Evolutionary conservation across 306 rosid species (phyloP).

Genomic region (Fragaria ananassa): DNA sequence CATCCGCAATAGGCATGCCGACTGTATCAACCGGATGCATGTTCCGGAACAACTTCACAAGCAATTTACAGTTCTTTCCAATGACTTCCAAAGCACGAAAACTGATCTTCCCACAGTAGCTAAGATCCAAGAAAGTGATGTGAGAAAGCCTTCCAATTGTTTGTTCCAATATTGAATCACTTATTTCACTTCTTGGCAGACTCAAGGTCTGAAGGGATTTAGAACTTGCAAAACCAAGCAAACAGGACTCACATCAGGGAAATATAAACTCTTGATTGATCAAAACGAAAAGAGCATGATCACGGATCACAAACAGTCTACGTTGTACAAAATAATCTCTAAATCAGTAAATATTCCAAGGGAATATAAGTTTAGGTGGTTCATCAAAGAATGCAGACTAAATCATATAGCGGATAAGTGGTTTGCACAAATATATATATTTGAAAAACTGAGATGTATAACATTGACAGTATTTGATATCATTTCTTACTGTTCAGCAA

Average conservation of each 20-base stretch:
- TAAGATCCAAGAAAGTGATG: constrained; percentile 86
- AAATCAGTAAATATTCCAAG: neutral
- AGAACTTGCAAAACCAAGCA: constrained; percentile 74
- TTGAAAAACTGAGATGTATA: constrained; percentile 1
- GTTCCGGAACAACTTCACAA: constrained; percentile 74
- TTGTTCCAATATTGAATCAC: constrained; percentile 59
- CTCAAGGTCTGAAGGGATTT: constrained; percentile 71
- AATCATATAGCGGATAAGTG: neutral
- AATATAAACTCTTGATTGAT: neutral
- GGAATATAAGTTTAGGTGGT: neutral
- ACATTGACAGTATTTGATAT: neutral
- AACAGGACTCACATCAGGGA: constrained; percentile 3
- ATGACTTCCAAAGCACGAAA: constrained; percentile 61
- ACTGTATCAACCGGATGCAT: constrained; percentile 89
- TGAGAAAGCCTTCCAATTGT: constrained; percentile 65
- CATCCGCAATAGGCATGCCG: constrained; percentile 70
- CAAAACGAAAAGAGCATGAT: neutral
- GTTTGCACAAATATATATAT: neutral
- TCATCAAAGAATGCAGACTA: neutral
- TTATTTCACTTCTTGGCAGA: constrained; percentile 65
- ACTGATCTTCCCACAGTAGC: constrained; percentile 77
- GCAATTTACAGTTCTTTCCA: constrained; percentile 82
- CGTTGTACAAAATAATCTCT: neutral
- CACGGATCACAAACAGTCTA: neutral
- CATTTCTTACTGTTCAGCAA: constrained; percentile 82